phyloP scores from a whole-genome alignment of 257 asterid species.

The Solanum pimpinellifolium region DNA sequence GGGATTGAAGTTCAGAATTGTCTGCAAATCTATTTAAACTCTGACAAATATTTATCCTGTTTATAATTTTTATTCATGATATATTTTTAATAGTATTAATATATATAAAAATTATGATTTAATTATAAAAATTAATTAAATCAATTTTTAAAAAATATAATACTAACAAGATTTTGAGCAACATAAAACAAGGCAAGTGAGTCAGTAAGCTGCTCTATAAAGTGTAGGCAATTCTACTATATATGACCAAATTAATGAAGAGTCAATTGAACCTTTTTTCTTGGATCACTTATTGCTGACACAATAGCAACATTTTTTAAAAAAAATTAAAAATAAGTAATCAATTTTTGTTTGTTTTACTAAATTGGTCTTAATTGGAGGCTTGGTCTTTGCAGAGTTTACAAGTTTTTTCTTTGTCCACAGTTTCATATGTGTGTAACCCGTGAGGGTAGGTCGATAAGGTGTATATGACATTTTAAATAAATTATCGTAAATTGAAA shows the following conservation, averaged over 20 bases:
- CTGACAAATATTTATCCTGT: no score
- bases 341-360: neutral
- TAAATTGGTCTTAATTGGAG: neutral
- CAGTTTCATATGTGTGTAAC: neutral
- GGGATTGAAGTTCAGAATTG: neutral
- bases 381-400: neutral
- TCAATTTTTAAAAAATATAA: no score
- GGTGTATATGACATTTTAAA: rapidly evolving
- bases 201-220: neutral
- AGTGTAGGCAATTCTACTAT: neutral
- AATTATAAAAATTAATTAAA: no score
- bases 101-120: no score
- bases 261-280: neutral
- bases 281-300: neutral
- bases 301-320: neutral
- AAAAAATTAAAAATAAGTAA: neutral
- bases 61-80: no score
- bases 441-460: neutral
- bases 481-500: rapidly evolving
- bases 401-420: neutral
- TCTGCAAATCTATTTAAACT: neutral
- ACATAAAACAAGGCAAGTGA: neutral
- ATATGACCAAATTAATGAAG: neutral
- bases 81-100: no score
- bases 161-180: neutral